Base-by-base conservation (phyloP, 2,329 filamentous ascomycete genomes). In the Plenodomus lindquistii region DNA sequence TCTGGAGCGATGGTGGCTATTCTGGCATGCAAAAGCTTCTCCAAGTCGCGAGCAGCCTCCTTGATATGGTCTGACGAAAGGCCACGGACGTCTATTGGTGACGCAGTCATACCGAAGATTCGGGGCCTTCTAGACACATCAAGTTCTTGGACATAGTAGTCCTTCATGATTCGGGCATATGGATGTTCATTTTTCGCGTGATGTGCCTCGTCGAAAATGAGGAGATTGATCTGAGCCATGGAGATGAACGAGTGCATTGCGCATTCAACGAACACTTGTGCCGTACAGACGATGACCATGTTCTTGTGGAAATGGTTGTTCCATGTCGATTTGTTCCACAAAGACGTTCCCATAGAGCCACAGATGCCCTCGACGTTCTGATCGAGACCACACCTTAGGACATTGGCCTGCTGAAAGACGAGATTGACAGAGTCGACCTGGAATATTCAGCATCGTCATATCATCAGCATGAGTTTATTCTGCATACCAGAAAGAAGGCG, bases 41-140 rank as follows among this genome's bases (percentile, higher is more conserved):
- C 93, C 0, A 99, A 81, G 44, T 89, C 84, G 3, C 49, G 75
- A 0, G 89, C 88, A 31, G 89, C 89, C 50, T 83, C 77, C 15
- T 79, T 77, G 21, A 96, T 81, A 56, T 96, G 85, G 0, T 82
- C 81, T 1, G 43, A 46, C 17, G 55, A 60, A 17, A 56, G 24
- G 5, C 60, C 57, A 63, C 89, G 88, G 0, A 89, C 85, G 73
- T 97, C 92, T 2, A 97, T 87, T 0, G 94, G 94, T 0, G 94
- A 97, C 7, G 94, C 94, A 1, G 94, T 99, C 93, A 97, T 97
- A 20, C 93, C 93, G 57, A 99, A 88, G 17, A 99, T 85, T 31
- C 86, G 87, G 3, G 94, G 94, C 4, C 85, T 80, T 40, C 73
- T 75, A 0, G 66, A 60, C 0, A 69, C 54, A 1, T 78, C 73